phyloP scores from a whole-genome alignment of 805 yeast species.

The Starmerella floris region DNA sequence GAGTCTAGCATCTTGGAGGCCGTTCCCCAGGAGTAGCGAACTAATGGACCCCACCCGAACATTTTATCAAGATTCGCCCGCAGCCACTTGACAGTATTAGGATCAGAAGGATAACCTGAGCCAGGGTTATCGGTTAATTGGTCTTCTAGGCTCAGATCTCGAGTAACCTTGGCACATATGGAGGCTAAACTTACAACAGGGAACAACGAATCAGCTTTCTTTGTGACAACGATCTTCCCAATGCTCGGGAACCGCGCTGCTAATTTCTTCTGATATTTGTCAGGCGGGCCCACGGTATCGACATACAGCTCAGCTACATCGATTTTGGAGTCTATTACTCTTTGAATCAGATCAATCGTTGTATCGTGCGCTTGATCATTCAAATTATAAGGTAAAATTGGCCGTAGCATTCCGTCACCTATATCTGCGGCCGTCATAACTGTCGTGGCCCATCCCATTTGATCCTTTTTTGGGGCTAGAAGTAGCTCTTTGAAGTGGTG shows the following conservation, averaged over 20 bases:
- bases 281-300: constrained; percentile 97
- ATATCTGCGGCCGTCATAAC: constrained; percentile 80
- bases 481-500: constrained; percentile 34
- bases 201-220: constrained; percentile 85
- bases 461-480: constrained; percentile 22
- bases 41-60: constrained; percentile 73
- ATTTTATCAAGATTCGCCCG: constrained; percentile 47
- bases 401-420: constrained; percentile 72
- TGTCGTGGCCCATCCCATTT: constrained; percentile 81
- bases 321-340: constrained; percentile 48
- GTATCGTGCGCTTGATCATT: constrained; percentile 96
- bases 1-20: constrained; percentile 56
- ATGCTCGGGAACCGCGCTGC: constrained; percentile 53
- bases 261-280: constrained; percentile 63
- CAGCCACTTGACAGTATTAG: constrained; percentile 71
- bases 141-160: constrained; percentile 48
- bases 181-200: constrained; percentile 93
- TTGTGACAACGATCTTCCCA: constrained; percentile 60
- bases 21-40: constrained; percentile 91
- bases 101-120: constrained; percentile 92
- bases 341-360: constrained; percentile 65
- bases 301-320: constrained; percentile 62
- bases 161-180: constrained; percentile 89
- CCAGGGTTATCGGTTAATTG: constrained; percentile 42
- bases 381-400: constrained; percentile 52